Conservation (phyloP, 371 early-diverging fungal genomes). For the Capillidium rhysosporum region DNA sequence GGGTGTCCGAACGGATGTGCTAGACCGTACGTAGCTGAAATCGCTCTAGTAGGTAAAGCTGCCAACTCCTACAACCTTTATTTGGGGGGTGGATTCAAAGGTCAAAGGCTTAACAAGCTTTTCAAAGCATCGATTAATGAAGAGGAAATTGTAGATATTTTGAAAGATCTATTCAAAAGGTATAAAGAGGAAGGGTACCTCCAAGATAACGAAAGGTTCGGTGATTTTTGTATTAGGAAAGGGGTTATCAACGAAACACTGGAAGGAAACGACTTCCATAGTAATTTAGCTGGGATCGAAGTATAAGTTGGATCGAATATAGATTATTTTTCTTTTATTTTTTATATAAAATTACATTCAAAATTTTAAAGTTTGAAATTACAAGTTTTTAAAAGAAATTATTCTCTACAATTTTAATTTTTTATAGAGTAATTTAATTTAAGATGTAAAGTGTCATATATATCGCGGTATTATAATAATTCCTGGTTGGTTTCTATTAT, state of each 20-base stretch:
- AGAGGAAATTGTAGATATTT: constrained; percentile 53
- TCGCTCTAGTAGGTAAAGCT: constrained; percentile 90
- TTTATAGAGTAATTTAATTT: too few species aligned
- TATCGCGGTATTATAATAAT: too few species aligned
- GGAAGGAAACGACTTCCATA: constrained; percentile 59
- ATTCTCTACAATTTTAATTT: too few species aligned
- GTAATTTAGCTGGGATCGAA: too few species aligned
- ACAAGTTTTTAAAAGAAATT: too few species aligned
- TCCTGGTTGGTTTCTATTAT: too few species aligned
- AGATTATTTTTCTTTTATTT: too few species aligned
- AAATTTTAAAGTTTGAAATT: too few species aligned
- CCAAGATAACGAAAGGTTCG: constrained; percentile 59
- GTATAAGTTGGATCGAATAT: too few species aligned
- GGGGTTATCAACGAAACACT: constrained; percentile 65
- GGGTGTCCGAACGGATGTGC: constrained; percentile 95
- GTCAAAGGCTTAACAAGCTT: constrained; percentile 72
- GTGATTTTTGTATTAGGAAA: constrained; percentile 80
- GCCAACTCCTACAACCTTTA: constrained; percentile 83
- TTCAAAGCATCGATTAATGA: constrained; percentile 73
- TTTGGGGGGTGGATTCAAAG: constrained; percentile 75
- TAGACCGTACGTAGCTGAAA: constrained; percentile 78
- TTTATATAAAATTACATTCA: too few species aligned
- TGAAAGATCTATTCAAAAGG: constrained; percentile 59
- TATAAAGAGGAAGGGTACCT: constrained; percentile 58
- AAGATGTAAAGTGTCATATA: too few species aligned